Percentiles rank a stretch among this genome's conserved stretches.
These are phyloP conservation scores for Strobilomyces echinocephalus DNA, from an alignment of 768 basidiomycete species.

Conservation along the genomic window DNA sequence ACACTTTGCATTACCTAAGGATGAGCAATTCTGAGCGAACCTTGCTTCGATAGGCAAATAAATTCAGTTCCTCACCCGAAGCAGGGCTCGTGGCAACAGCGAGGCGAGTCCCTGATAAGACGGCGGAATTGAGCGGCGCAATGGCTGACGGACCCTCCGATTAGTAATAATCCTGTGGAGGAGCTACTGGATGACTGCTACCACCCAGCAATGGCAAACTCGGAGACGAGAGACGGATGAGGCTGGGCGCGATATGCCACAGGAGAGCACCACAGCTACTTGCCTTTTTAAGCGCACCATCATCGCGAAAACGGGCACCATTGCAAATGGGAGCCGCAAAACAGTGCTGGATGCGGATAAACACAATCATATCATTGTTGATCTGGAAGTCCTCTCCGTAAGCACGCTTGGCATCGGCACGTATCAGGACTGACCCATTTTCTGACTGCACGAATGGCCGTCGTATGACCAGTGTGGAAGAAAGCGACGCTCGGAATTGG, in stretches of 20 bases:
- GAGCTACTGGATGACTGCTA: not conserved
- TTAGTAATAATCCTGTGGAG: not conserved
- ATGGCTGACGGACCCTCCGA: not conserved
- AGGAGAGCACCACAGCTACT: not conserved
- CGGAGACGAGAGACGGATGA: not conserved
- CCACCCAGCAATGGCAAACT: not conserved
- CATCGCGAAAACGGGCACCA: slow-evolving; percentile 1
- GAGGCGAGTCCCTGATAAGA: not conserved
- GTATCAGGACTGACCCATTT: not conserved
- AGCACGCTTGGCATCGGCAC: slow-evolving; percentile 1
- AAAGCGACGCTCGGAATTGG: slow-evolving; percentile 9
- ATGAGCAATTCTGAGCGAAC: not conserved
- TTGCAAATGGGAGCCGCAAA: slow-evolving; percentile 10
- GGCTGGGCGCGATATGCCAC: slow-evolving; percentile 1
- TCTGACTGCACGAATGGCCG: slow-evolving; percentile 1
- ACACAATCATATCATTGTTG: slow-evolving; percentile 15
- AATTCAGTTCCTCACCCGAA: slow-evolving; percentile 6
- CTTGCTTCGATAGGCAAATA: not conserved
- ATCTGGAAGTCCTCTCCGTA: not conserved
- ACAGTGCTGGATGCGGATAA: slow-evolving; percentile 9
- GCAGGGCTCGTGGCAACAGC: not conserved
- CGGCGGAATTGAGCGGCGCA: not conserved
- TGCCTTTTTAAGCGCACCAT: slow-evolving; percentile 13
- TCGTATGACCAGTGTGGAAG: slow-evolving; percentile 6
- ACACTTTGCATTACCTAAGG: slow-evolving; percentile 34